Conservation (phyloP, 1,139 yeast species). For the Starmera stellimalicola region DNA sequence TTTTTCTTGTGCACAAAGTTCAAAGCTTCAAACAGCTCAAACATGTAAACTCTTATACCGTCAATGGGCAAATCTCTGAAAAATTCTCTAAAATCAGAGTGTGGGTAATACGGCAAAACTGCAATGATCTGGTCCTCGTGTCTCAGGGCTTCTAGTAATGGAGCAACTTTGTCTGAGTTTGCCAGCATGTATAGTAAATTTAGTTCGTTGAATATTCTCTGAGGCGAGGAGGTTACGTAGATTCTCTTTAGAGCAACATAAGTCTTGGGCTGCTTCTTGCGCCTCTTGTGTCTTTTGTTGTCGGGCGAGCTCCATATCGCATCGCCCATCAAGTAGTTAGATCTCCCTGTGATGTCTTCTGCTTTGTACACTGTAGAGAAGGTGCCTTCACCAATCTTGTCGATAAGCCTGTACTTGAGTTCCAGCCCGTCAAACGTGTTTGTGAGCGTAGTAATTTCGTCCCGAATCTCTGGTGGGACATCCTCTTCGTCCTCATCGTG, state of each 20-base stretch:
- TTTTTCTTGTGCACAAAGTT: conserved; percentile 50
- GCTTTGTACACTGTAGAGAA: conserved; percentile 84
- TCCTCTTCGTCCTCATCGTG: conserved; percentile 11
- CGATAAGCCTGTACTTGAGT: conserved; percentile 22
- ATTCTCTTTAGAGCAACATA: conserved; percentile 88
- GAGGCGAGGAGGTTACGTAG: conserved; percentile 92
- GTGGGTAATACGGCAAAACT: conserved; percentile 84
- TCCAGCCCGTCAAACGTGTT: conserved; percentile 55
- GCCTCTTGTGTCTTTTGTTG: conserved; percentile 18
- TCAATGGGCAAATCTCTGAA: conserved; percentile 69
- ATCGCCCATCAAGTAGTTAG: conserved; percentile 85
- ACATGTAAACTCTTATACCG: conserved; percentile 75
- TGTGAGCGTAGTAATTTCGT: conserved; percentile 59
- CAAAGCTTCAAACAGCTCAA: conserved; percentile 56
- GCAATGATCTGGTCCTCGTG: conserved; percentile 89
- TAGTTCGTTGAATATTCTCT: conserved; percentile 80
- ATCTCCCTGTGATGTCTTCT: conserved; percentile 36
- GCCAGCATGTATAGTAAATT: conserved; percentile 58
- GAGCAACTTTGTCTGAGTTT: conserved; percentile 74
- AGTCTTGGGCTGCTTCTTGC: conserved; percentile 30
- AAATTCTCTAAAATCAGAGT: conserved; percentile 82
- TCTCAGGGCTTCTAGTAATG: conserved; percentile 79
- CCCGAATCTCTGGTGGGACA: conserved; percentile 37
- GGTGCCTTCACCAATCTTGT: conserved; percentile 80
- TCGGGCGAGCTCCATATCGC: conserved; percentile 87